Evolutionary conservation across 768 basidiomycete species (phyloP).

Genomic region (Thelephora aurantiotincta): DNA sequence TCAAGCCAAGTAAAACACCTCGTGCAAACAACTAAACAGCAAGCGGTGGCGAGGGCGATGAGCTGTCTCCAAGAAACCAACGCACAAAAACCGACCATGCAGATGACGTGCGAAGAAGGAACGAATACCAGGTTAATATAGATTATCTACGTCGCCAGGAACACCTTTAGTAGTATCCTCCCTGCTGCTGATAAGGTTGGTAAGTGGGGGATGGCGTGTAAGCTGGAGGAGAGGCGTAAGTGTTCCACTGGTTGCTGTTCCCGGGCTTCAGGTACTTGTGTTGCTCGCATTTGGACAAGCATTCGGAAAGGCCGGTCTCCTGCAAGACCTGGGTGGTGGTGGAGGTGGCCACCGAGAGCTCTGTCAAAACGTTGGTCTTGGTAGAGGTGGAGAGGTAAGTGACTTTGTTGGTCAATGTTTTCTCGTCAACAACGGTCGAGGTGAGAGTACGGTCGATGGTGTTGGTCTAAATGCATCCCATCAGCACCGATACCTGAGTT

Average conservation of each 20-base stretch:
- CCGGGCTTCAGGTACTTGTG: conserved; percentile 35
- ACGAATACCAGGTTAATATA: no score
- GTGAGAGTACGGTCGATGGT: conserved; percentile 45
- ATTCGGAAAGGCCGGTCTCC: conserved; percentile 31
- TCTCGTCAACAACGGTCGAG: conserved; percentile 32
- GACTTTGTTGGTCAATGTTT: conserved; percentile 34
- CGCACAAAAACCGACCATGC: no score
- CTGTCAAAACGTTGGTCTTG: conserved; percentile 19
- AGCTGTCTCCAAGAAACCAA: no score
- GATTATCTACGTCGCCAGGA: no score
- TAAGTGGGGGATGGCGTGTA: neutral
- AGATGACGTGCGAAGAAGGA: no score
- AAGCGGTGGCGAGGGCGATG: no score
- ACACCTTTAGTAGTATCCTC: neutral
- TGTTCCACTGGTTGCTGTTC: conserved; percentile 36
- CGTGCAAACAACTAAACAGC: no score
- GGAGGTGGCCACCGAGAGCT: conserved; percentile 25
- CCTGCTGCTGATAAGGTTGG: neutral
- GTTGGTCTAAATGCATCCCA: conserved; percentile 29
- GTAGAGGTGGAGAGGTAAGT: conserved; percentile 33
- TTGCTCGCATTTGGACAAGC: conserved; percentile 38
- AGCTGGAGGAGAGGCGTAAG: conserved; percentile 16
- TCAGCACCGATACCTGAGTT: neutral
- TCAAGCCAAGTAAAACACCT: no score
- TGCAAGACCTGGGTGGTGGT: conserved; percentile 29